Evolutionary conservation across 306 rosid species (phyloP).

Genomic region (Vicia faba): DNA sequence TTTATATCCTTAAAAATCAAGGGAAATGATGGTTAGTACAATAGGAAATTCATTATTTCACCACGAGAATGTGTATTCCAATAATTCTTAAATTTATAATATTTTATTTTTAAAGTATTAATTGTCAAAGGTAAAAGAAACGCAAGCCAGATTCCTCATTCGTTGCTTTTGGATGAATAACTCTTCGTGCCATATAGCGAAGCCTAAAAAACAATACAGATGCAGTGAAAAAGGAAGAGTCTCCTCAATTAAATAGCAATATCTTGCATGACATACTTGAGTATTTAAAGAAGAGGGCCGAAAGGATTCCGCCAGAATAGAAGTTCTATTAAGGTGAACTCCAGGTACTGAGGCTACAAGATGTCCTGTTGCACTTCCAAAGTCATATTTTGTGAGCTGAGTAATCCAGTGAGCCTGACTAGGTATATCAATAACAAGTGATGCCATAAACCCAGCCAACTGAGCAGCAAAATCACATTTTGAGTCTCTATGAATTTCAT

Average conservation of each 20-base stretch:
- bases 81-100: too few species aligned
- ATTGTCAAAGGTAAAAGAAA: too few species aligned
- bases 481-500: slow-evolving; percentile 40
- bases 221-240: slow-evolving; percentile 27
- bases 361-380: slow-evolving; percentile 67
- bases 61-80: too few species aligned
- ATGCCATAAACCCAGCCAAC: slow-evolving; percentile 85
- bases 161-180: too few species aligned
- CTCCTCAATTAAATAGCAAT: slow-evolving; percentile 24
- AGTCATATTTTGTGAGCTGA: slow-evolving; percentile 74
- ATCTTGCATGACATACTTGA: slow-evolving; percentile 31
- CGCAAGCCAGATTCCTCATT: too few species aligned
- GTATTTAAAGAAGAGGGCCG: slow-evolving; percentile 44
- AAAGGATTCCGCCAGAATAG: slow-evolving; percentile 43
- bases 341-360: slow-evolving; percentile 81
- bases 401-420: slow-evolving; percentile 72
- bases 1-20: slow-evolving; percentile 14
- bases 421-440: slow-evolving; percentile 69
- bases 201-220: background rate
- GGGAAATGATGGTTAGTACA: too few species aligned
- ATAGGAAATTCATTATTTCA: too few species aligned
- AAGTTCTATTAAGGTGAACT: slow-evolving; percentile 58
- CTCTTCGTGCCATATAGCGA: too few species aligned
- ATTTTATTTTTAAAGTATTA: too few species aligned
- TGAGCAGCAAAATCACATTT: slow-evolving; percentile 72